Percentiles rank a stretch among this genome's conserved stretches.
phyloP scores from a whole-genome alignment of 2,329 filamentous ascomycete species.

The Phyllosticta citrichinensis region DNA sequence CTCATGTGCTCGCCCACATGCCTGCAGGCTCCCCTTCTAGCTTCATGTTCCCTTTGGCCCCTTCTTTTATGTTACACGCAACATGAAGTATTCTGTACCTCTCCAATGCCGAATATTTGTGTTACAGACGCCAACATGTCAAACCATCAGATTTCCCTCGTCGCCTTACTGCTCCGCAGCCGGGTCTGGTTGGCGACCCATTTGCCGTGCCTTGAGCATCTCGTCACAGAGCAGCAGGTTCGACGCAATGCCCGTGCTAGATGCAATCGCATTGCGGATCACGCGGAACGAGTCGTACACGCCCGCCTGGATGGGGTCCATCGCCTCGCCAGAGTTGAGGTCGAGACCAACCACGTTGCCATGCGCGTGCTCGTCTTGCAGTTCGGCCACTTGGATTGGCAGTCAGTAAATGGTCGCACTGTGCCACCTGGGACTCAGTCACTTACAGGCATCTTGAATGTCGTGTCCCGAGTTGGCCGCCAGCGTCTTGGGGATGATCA shows the following conservation, averaged over 20 bases:
- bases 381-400: slow-evolving; percentile 54
- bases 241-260: slow-evolving; percentile 86
- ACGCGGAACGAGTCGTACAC: slow-evolving; percentile 96
- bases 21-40: neutral
- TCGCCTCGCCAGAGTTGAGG: slow-evolving; percentile 76
- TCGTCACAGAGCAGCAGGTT: slow-evolving; percentile 95
- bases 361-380: slow-evolving; percentile 78
- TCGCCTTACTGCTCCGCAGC: slow-evolving; percentile 14
- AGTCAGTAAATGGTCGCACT: slow-evolving; percentile 8
- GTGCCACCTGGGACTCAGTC: neutral
- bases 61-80: neutral
- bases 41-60: neutral
- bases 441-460: slow-evolving; percentile 86
- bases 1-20: neutral
- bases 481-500: slow-evolving; percentile 94
- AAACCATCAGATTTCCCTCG: neutral
- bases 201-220: slow-evolving; percentile 93
- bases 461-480: slow-evolving; percentile 94
- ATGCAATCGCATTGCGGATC: slow-evolving; percentile 84
- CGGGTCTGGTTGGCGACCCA: slow-evolving; percentile 42
- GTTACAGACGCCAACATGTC: neutral
- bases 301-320: slow-evolving; percentile 88
- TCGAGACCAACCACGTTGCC: slow-evolving; percentile 82
- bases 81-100: neutral
- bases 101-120: neutral